Conservation (phyloP, 202 grass and related monocot genomes). For the Panicum virgatum region DNA sequence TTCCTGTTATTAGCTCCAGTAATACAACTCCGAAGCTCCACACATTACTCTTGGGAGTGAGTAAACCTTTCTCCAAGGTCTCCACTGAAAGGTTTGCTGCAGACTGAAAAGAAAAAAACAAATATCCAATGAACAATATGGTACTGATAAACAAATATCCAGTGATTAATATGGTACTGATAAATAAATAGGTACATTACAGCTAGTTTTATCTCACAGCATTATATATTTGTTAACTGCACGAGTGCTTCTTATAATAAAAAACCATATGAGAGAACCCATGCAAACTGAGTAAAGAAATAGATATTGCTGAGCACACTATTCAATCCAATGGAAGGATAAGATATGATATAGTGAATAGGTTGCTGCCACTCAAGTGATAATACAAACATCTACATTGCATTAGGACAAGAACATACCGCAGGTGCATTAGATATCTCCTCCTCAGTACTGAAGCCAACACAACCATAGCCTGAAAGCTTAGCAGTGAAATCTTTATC, state of each 20-base stretch:
- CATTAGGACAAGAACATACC: conserved; percentile 53
- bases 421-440: conserved; percentile 59
- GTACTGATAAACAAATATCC: conserved; percentile 28
- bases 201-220: neutral
- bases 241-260: neutral
- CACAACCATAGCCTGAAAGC: conserved; percentile 89
- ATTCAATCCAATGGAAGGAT: conserved; percentile 4
- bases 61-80: conserved; percentile 87
- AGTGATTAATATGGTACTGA: conserved; percentile 22
- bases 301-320: neutral
- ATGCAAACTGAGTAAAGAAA: neutral
- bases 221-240: too few relatives aligned
- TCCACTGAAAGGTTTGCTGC: conserved; percentile 78
- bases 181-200: neutral
- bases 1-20: conserved; percentile 89
- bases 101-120: conserved; percentile 69
- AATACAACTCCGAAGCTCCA: conserved; percentile 94
- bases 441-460: conserved; percentile 52
- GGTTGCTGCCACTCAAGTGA: neutral
- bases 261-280: conserved; percentile 8
- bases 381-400: neutral
- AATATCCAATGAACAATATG: too few relatives aligned
- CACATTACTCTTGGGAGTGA: conserved; percentile 96
- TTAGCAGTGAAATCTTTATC: conserved; percentile 98
- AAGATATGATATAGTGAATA: neutral